Evolutionary conservation across 2,329 filamentous ascomycete genomes (phyloP), one percentile per base, ranked within the genome.

Genomic region (Pestalotiopsis sp.): DNA sequence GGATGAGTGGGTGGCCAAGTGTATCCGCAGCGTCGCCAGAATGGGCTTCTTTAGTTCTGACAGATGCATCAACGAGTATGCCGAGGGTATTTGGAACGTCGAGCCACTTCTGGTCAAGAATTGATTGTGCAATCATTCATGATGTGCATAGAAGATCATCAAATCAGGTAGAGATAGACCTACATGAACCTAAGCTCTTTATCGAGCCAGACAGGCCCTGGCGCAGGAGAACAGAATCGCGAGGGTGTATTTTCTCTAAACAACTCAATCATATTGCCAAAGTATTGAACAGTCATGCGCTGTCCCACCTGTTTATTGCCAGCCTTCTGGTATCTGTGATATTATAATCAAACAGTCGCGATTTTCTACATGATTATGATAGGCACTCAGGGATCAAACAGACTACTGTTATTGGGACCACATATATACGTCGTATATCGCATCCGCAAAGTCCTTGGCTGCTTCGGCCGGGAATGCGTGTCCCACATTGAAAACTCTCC

Each of bases 1-100:
- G 79, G 94, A 98, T 69, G 92, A 93, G 75, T 99, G 96, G 96
- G 83, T 97, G 69, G 92, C 90, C 71, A 98, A 98, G 88, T 92
- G 88, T 72, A 98, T 99, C 77, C 91, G 88, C 57, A 93, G 92
- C 69, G 96, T 99, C 20, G 88, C 94, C 6, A 87, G 95, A 55
- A 99, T 99, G 96, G 96, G 95, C 49, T 98, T 98, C 88, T 98
- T 98, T 85, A 95, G 91, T 74, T 95, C 92, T 72, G 95, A 98
- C 80, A 89, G 95, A 52, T 97, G 95, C 82, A 98, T 98, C 80
- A 93, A 95, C 76, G 95, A 98, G 86, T 99, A 99, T 82, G 96
- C 96, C 0, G 95, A 99, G 80, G 91, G 87, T 72, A 98, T 99
- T 79, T 99, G 96, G 96, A 98, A 98, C 77, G 86, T 97, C 52